Percentiles rank a stretch among this genome's conserved stretches.
phyloP scores from a whole-genome alignment of 192 early-diverging fungal genomes.

The Dimargaris cristalligena region DNA sequence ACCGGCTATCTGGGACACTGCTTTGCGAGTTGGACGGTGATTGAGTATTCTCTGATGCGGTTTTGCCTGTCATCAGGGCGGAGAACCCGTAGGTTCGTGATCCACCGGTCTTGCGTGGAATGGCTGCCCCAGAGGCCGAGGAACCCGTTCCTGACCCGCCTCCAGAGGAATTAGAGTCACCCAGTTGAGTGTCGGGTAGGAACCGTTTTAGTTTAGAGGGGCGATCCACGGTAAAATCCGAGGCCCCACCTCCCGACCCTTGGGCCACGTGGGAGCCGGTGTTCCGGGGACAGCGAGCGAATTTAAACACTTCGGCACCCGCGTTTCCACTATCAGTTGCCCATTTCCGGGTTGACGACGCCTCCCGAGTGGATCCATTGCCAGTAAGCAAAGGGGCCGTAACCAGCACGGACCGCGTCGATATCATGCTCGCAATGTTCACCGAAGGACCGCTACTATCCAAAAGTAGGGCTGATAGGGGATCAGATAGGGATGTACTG shows the following conservation, averaged over 20 bases:
- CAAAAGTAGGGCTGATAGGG: too few species aligned
- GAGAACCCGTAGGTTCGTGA: background rate
- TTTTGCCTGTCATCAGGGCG: background rate
- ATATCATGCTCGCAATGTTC: too few species aligned
- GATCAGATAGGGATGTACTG: too few species aligned
- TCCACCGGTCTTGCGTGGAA: background rate
- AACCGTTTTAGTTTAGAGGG: slow-evolving; percentile 4
- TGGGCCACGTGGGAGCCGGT: too few species aligned
- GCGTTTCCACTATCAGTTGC: background rate
- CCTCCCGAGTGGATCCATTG: too few species aligned
- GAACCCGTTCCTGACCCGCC: too few species aligned
- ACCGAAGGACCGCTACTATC: too few species aligned
- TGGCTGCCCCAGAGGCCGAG: background rate
- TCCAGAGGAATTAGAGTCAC: background rate
- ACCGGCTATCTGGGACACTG: background rate
- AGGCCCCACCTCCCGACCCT: background rate
- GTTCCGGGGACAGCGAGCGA: background rate
- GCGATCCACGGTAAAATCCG: background rate
- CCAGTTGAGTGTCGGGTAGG: background rate
- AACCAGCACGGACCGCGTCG: too few species aligned
- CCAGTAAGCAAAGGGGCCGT: too few species aligned
- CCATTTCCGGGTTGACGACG: background rate
- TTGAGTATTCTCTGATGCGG: background rate
- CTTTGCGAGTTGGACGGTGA: background rate
- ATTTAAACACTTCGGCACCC: background rate